phyloP scores from a whole-genome alignment of 257 asterid genomes.

The Euphrasia confusa region DNA sequence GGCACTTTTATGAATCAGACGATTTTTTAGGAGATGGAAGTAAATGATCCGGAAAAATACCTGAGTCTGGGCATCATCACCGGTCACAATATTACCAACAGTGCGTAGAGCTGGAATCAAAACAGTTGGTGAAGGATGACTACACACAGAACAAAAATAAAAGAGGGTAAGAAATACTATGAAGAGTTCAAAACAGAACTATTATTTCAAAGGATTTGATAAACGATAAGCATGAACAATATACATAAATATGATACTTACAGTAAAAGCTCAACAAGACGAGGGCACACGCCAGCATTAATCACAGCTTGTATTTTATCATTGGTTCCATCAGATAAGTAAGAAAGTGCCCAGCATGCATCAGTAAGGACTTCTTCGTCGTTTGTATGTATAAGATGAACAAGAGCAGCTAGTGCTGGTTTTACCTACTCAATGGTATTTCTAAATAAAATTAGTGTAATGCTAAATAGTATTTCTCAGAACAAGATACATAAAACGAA shows the following conservation, averaged over 20 bases:
- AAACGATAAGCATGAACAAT: slow-evolving; percentile 1
- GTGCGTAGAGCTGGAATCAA: slow-evolving; percentile 5
- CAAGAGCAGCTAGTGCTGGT: slow-evolving; percentile 16
- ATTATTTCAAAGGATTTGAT: background rate
- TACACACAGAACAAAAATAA: background rate
- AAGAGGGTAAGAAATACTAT: background rate
- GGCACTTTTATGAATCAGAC: background rate
- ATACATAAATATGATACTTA: background rate
- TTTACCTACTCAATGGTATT: background rate
- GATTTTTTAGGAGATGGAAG: background rate
- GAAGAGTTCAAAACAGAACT: background rate
- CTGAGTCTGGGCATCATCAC: slow-evolving; percentile 12
- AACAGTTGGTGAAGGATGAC: background rate
- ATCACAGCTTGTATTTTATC: slow-evolving; percentile 12
- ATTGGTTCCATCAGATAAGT: slow-evolving; percentile 7
- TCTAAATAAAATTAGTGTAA: slow-evolving; percentile 2
- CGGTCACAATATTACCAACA: slow-evolving; percentile 12
- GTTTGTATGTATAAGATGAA: slow-evolving; percentile 3
- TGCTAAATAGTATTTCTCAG: slow-evolving; percentile 3
- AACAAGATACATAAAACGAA: background rate
- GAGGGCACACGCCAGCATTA: slow-evolving; percentile 11
- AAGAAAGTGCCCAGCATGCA: slow-evolving; percentile 14
- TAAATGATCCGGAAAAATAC: background rate
- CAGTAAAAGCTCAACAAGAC: slow-evolving; percentile 11
- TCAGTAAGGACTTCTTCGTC: slow-evolving; percentile 3